Evolutionary conservation across 2,329 filamentous ascomycete species (phyloP).

Genomic region (Coleophoma eucalyptorum): DNA sequence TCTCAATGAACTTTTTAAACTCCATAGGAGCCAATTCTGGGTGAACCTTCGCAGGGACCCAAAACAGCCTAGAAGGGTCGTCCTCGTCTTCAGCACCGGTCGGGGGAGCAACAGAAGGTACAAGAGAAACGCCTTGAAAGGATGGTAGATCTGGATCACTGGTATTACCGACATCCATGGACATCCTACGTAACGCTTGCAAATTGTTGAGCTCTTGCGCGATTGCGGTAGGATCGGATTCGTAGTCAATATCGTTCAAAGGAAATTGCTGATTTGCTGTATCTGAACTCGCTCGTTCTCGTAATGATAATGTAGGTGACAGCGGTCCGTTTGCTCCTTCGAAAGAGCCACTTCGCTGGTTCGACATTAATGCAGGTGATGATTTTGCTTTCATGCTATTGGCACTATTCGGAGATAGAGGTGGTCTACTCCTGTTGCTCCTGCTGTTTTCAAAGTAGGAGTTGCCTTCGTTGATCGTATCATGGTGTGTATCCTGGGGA

Average conservation of each 20-base stretch:
- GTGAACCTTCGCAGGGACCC: slow-evolving; percentile 92
- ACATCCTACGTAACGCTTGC: slow-evolving; percentile 71
- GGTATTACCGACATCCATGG: slow-evolving; percentile 65
- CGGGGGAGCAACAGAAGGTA: slow-evolving; percentile 65
- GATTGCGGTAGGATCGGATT: slow-evolving; percentile 67
- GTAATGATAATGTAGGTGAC: slow-evolving; percentile 34
- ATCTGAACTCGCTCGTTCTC: slow-evolving; percentile 35
- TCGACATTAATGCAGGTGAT: slow-evolving; percentile 24
- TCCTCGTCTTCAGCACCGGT: slow-evolving; percentile 75
- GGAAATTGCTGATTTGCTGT: slow-evolving; percentile 59
- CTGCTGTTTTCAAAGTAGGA: slow-evolving; percentile 20
- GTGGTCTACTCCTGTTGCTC: slow-evolving; percentile 15
- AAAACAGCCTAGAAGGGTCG: slow-evolving; percentile 84
- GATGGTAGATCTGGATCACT: slow-evolving; percentile 73
- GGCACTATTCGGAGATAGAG: slow-evolving; percentile 17
- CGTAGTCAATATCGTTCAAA: slow-evolving; percentile 70
- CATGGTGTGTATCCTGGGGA: slow-evolving; percentile 28
- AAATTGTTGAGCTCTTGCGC: slow-evolving; percentile 72
- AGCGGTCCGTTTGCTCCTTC: slow-evolving; percentile 25
- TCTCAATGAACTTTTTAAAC: slow-evolving; percentile 95
- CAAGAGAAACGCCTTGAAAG: slow-evolving; percentile 59
- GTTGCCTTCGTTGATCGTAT: slow-evolving; percentile 26
- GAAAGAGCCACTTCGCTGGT: slow-evolving; percentile 22
- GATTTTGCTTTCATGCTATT: slow-evolving; percentile 21
- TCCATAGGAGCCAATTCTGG: slow-evolving; percentile 93